Base-by-base conservation (phyloP, 805 yeast species). In the Candida schatavii region DNA sequence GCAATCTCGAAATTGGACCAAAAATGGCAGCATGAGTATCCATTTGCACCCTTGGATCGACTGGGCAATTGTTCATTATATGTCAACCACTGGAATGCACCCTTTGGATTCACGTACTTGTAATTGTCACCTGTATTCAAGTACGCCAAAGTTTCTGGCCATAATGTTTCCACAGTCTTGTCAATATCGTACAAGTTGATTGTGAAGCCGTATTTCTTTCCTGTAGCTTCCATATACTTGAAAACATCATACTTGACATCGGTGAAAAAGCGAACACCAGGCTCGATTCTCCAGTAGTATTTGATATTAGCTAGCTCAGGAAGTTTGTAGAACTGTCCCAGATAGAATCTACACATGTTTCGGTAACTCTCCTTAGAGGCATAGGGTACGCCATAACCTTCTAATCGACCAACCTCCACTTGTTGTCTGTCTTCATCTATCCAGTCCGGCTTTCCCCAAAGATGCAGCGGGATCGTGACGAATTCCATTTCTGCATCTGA, bases 1-100 rank as follows among this genome's bases (percentile, higher is more conserved):
- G 68, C 80, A 32, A 80, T 69, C 49, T 80, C 85, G 49, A 80
- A 80, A 54, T 80, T 80, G 17, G 83, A 75, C 85, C 85, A 79
- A 54, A 78, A 80, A 56, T 79, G 85, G 52, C 84, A 78, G 1
- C 80, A 74, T 15, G 81, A 77, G 54, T 75, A 78, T 2, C 73
- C 73, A 4, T 75, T 73, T 1, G 83, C 66, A 3, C 46, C 46
- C 35, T 49, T 32, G 4, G 64, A 59, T 45, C 74, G 74, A 17
- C 64, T 46, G 0, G 83, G 83, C 46, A 72, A 66, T 55, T 77
- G 83, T 48, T 68, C 59, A 47, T 72, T 63, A 40, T 78, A 81
- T 3, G 75, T 60, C 13, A 78, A 56, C 71, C 78, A 79, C 42
- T 76, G 72, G 48, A 70, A 70, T 1, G 83, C 75, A 1, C 78